Evolutionary conservation across 495 filamentous ascomycete genomes (phyloP), one percentile per base, ranked within the genome.

Genomic region (Stereocaulon alpinum): DNA sequence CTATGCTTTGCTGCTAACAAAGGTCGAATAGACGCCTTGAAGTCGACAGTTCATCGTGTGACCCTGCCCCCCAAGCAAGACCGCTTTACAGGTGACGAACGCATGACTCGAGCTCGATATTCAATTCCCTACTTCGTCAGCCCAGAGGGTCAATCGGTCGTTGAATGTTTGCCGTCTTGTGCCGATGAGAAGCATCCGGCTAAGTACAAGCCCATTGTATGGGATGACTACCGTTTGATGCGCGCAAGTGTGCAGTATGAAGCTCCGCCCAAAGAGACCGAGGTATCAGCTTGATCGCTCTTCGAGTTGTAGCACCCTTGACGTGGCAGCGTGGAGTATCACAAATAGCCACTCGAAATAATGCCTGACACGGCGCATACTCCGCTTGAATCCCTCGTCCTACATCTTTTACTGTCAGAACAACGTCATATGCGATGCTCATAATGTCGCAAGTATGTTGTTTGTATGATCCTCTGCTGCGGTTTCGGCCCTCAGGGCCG

Each of bases 51-150:
- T 49, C 82, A 83, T 64, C 70, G 81, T 15, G 81, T 83, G 18
- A 72, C 61, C 44, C 65, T 66, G 34, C 66, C 66, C 40, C 64
- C 66, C 12, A 53, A 15, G 17, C 64, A 66, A 48, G 59, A 64
- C 34, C 55, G 62, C 15, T 62, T 64, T 50, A 64, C 55, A 9
- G 66, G 66, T 17, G 76, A 71, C 67, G 83, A 78, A 55, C 67
- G 70, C 14, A 71, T 70, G 53, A 66, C 48, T n/a, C 68, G 60
- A n/a, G 75, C 72, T 41, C 69, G 76, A 40, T 82, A 77, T 60
- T 82, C 76, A 44, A 83, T 86, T 68, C 80, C 82, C 2, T 83
- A 85, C 61, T 84, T 85, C 61, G 69, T 77, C 52, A 74, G 79
- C 59, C 70, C 68, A 55, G 73, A 74, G 37, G 65, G 60, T 4